Evolutionary conservation across 345 rosid species (phyloP), one percentile per base, ranked within the genome.

Genomic region (Punica granatum): DNA sequence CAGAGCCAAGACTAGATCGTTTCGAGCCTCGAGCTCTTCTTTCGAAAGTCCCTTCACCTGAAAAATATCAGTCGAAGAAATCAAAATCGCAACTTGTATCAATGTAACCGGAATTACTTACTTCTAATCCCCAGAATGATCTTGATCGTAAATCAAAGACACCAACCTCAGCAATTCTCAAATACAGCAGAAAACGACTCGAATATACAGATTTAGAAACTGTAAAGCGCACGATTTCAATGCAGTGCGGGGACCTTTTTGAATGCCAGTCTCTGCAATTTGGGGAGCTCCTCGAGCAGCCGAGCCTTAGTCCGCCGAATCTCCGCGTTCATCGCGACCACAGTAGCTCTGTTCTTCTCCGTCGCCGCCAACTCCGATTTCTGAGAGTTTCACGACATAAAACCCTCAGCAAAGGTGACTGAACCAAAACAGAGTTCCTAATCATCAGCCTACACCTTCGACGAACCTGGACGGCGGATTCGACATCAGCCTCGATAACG

Each of bases 251-350:
- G 16, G 10, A 85, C 90, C 88, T 84, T 88, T 72, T 82, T 88
- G 3, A 84, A 63, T 46, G 90, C 90, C 61, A 84, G 84, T 66
- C 84, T 75, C 73, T 85, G 93, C 70, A 85, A 71, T 70, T 88
- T 83, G 14, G 90, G 86, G 46, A 84, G 70, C 68, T 85, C 90
- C 75, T 88, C 90, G 7, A 77, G 78, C 78, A 85, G 75, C 37
- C 78, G 79, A 36, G 85, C 88, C 78, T 88, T 85, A 1, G 82
- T 82, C 71, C 90, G 73, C 30, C 90, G 82, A 74, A 84, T 74
- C 82, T 88, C 93, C 46, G 85, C 90, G 62, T 84, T 85, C 67
- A 82, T 66, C 41, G 88, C 88, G 46, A 85, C 85, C 26, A 78
- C 86, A n/a, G 85, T 73, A 32, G 88, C 93, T 67, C 88, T 83